Conservation (phyloP, 2,329 filamentous ascomycete genomes). For the Aspergillus felis region DNA sequence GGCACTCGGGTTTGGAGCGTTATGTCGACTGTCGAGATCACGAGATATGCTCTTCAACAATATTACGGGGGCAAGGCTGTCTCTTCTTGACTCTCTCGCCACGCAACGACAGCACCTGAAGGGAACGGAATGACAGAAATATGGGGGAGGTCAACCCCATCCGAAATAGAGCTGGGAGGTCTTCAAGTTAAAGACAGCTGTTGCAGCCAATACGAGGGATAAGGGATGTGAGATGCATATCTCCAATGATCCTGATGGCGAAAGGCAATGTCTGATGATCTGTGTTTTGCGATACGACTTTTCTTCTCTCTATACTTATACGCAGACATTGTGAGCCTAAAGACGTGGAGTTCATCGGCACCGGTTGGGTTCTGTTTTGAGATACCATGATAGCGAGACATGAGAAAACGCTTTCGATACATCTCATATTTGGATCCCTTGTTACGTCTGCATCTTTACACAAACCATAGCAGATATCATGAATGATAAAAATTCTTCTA, state of each 20-base stretch:
- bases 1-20: not conserved
- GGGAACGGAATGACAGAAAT: not conserved
- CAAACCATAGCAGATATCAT: not conserved
- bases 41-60: not conserved
- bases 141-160: not conserved
- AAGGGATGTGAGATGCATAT: not conserved
- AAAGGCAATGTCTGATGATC: constrained; percentile 16
- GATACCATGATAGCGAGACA: not conserved
- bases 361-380: not conserved
- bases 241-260: not conserved
- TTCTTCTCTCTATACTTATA: constrained; percentile 1
- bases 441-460: not conserved
- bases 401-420: not conserved
- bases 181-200: not conserved
- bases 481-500: not conserved
- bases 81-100: not conserved
- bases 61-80: not conserved
- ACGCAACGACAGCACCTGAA: not conserved
- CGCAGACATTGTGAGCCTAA: not conserved
- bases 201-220: not conserved
- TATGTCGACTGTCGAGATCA: not conserved
- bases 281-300: constrained; percentile 9
- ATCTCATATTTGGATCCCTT: not conserved
- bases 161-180: not conserved
- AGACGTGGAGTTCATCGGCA: not conserved